Conservation (phyloP, 192 early-diverging fungal species). For the Chytriomyces confervae region DNA sequence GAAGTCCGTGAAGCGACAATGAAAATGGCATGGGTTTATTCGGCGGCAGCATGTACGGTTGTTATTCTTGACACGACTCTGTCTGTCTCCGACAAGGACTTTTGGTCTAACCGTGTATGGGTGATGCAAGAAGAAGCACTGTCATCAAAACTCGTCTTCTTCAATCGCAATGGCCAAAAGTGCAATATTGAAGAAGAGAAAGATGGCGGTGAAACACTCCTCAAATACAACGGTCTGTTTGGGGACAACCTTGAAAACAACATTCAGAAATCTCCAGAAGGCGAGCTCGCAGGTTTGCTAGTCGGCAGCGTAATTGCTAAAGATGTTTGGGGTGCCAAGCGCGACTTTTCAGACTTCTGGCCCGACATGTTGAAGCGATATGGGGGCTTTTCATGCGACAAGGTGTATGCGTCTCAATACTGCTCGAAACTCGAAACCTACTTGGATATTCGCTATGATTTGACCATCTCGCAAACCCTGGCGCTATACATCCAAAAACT, state of each 20-base stretch:
- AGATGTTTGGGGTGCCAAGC: not conserved
- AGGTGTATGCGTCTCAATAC: conserved; percentile 11
- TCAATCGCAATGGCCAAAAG: not conserved
- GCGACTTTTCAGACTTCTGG: conserved; percentile 4
- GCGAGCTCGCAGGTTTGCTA: too few relatives aligned
- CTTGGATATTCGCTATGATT: conserved; percentile 15
- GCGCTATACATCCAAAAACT: not conserved
- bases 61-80: conserved; percentile 6
- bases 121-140: conserved; percentile 8
- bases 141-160: not conserved
- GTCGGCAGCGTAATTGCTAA: too few relatives aligned
- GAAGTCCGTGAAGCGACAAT: conserved; percentile 22
- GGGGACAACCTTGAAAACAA: too few relatives aligned
- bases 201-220: not conserved
- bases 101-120: conserved; percentile 9
- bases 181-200: not conserved
- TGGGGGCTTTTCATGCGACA: not conserved
- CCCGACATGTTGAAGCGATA: not conserved
- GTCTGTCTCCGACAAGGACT: not conserved
- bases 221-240: too few relatives aligned
- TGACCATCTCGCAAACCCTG: not conserved
- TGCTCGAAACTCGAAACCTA: not conserved
- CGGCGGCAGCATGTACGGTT: not conserved
- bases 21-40: conserved; percentile 22
- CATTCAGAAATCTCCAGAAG: too few relatives aligned